Conservation (phyloP, 768 basidiomycete species). For the Boletellus ananiceps region DNA sequence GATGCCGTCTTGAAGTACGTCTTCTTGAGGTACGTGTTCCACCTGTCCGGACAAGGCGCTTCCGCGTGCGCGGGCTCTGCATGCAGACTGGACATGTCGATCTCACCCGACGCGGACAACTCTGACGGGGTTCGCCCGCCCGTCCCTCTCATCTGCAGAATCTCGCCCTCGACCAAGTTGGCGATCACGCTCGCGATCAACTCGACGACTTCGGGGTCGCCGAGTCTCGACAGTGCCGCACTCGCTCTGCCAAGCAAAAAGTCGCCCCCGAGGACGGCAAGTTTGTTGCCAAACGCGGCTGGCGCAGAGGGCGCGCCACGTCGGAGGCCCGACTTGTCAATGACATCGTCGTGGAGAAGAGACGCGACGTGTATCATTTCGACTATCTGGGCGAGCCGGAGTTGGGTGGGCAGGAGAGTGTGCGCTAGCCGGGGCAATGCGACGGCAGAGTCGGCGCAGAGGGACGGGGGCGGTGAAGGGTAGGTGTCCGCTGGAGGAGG, state of each 20-base stretch:
- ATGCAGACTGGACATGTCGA: constrained; percentile 39
- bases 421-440: constrained; percentile 33
- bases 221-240: constrained; percentile 81
- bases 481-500: constrained; percentile 27
- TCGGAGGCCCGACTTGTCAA: constrained; percentile 69
- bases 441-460: constrained; percentile 14
- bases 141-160: constrained; percentile 60
- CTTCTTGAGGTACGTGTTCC: constrained; percentile 82
- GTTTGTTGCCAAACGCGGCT: constrained; percentile 83
- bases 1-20: constrained; percentile 92
- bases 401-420: constrained; percentile 71
- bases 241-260: constrained; percentile 91
- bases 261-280: constrained; percentile 91
- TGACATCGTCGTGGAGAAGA: constrained; percentile 87
- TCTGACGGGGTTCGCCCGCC: not conserved
- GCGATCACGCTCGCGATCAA: constrained; percentile 87
- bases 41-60: constrained; percentile 42
- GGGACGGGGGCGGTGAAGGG: constrained; percentile 25
- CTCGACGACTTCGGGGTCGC: constrained; percentile 87
- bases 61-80: constrained; percentile 33
- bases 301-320: constrained; percentile 67
- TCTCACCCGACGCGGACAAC: not conserved
- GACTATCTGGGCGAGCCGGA: constrained; percentile 89
- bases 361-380: constrained; percentile 99
- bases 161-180: constrained; percentile 96